Evolutionary conservation across 2,329 filamentous ascomycete genomes (phyloP).

Genomic region (Phaeoacremonium minimum): DNA sequence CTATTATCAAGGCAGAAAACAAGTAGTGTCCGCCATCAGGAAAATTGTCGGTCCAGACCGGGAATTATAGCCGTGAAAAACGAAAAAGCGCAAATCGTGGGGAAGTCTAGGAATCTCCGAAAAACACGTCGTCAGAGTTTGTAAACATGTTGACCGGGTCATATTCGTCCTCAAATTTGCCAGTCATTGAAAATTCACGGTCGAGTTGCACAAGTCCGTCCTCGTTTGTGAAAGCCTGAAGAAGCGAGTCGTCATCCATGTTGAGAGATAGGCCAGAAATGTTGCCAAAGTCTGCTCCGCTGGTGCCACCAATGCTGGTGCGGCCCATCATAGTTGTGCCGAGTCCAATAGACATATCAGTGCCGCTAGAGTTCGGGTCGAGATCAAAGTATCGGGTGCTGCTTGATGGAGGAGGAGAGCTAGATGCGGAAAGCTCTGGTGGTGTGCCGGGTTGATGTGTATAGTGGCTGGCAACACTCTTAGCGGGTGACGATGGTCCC

Average conservation of each 20-base stretch:
- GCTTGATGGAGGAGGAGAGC: constrained; percentile 43
- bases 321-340: constrained; percentile 24
- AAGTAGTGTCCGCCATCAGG: too few relatives aligned
- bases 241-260: constrained; percentile 40
- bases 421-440: constrained; percentile 57
- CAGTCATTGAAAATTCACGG: constrained; percentile 41
- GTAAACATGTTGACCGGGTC: constrained; percentile 46
- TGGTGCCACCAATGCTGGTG: constrained; percentile 11
- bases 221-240: constrained; percentile 37
- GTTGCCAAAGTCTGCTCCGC: constrained; percentile 27
- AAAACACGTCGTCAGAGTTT: constrained; percentile 48
- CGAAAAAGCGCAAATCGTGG: too few relatives aligned
- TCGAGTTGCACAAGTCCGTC: constrained; percentile 38
- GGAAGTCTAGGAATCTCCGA: too few relatives aligned
- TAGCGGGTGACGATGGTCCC: constrained; percentile 43
- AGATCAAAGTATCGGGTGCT: constrained; percentile 39
- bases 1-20: too few relatives aligned
- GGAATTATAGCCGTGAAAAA: too few relatives aligned
- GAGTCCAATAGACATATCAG: constrained; percentile 17
- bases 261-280: constrained; percentile 14
- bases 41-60: too few relatives aligned
- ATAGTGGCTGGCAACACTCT: constrained; percentile 46
- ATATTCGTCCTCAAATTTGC: constrained; percentile 52
- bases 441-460: constrained; percentile 39
- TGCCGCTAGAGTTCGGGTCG: constrained; percentile 31